Evolutionary conservation across 768 basidiomycete genomes (phyloP).

Genomic region (Wakefieldia striispora): DNA sequence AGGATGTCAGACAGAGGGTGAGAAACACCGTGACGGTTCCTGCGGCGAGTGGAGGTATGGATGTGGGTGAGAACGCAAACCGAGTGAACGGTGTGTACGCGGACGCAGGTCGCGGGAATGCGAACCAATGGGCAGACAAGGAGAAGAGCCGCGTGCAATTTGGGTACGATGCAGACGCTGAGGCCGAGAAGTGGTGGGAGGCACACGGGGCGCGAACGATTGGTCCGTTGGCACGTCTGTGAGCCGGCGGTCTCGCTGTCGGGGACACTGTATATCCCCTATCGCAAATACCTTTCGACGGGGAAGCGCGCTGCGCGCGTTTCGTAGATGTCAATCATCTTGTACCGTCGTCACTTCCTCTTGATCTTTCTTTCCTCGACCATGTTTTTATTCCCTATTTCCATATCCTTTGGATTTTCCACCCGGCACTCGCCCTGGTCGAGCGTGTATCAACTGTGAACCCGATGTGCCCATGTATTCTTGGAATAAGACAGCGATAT

Average conservation of each 20-base stretch:
- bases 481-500: too few relatives aligned
- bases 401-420: too few relatives aligned
- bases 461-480: too few relatives aligned
- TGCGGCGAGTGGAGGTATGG: neutral
- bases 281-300: too few relatives aligned
- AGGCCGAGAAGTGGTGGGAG: slow-evolving; percentile 50
- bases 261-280: too few relatives aligned
- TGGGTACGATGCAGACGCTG: slow-evolving; percentile 53
- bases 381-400: too few relatives aligned
- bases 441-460: too few relatives aligned
- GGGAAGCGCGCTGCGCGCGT: too few relatives aligned
- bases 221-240: slow-evolving; percentile 15
- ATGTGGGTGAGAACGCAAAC: neutral
- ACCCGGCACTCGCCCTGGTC: too few relatives aligned
- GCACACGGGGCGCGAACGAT: slow-evolving; percentile 26
- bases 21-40: slow-evolving; percentile 10
- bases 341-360: too few relatives aligned
- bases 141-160: slow-evolving; percentile 47
- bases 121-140: slow-evolving; percentile 60
- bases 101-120: slow-evolving; percentile 30
- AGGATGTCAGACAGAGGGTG: slow-evolving; percentile 9
- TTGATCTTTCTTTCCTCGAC: too few relatives aligned
- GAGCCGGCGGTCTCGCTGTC: neutral
- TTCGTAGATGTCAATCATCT: too few relatives aligned
- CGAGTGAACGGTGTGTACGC: neutral